Evolutionary conservation across 2,329 filamentous ascomycete species (phyloP).

Genomic region (Colletotrichum magnum): DNA sequence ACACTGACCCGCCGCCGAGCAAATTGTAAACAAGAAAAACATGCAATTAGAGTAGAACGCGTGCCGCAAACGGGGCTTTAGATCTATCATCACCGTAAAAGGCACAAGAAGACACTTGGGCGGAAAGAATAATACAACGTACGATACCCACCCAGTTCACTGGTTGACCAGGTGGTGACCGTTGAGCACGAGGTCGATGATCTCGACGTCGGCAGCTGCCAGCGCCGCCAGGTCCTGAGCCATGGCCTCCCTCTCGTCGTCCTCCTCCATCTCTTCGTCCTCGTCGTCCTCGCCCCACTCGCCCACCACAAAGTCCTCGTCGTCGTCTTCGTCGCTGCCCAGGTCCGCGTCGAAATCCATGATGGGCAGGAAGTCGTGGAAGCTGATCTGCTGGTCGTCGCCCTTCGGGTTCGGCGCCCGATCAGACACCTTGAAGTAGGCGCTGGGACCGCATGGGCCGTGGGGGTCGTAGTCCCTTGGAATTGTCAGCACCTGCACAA

Average conservation of each 20-base stretch:
- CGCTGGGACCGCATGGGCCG: constrained; percentile 81
- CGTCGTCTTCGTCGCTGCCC: constrained; percentile 43
- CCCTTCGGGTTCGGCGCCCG: constrained; percentile 47
- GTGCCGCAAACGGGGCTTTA: not conserved
- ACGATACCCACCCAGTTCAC: constrained; percentile 4
- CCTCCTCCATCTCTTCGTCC: constrained; percentile 46
- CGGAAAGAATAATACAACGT: not conserved
- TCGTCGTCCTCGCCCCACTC: constrained; percentile 48
- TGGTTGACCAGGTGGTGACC: constrained; percentile 26
- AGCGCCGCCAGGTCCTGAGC: constrained; percentile 44
- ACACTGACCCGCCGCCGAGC: constrained; percentile 63
- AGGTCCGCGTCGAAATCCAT: constrained; percentile 44
- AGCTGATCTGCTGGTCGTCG: constrained; percentile 39
- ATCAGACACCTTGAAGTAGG: constrained; percentile 77
- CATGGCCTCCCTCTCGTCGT: constrained; percentile 46
- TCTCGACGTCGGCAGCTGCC: constrained; percentile 32
- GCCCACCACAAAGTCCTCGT: constrained; percentile 43
- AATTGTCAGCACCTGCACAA: constrained; percentile 13
- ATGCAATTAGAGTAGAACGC: no score
- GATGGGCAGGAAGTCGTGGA: constrained; percentile 42
- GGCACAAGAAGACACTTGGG: not conserved
- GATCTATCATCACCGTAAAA: constrained; percentile 4
- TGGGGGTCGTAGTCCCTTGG: constrained; percentile 74
- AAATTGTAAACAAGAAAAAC: constrained; percentile 42
- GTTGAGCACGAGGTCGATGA: constrained; percentile 32